Evolutionary conservation across 257 asterid species (phyloP), one percentile per base, ranked within the genome.

Genomic region (Scutellaria galericulata): DNA sequence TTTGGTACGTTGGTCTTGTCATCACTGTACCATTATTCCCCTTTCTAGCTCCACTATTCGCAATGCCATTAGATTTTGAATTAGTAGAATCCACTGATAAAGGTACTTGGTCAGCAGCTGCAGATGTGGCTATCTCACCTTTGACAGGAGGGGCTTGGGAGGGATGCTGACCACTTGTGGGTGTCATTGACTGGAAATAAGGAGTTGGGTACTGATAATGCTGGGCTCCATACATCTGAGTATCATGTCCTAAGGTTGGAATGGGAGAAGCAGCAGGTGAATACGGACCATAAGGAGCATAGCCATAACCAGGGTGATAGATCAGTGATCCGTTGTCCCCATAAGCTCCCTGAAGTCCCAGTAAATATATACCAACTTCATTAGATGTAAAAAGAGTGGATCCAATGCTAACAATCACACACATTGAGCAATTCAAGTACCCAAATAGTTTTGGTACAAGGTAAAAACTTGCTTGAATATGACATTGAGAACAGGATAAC

Each of bases 171-270:
- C 81, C 85, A 67, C 80, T 80, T 24, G 85, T 78, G 31, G 90
- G 86, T 44, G 86, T 31, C 76, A 74, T 2, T 5, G 96, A 79
- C 80, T 83, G 96, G 76, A 84, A 86, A 81, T 86, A 86, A 2
- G 94, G 83, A 22, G 81, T 39, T 1, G 91, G 91, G 72, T 89
- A 89, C 64, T 87, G 96, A 48, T 89, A 89, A 44, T 84, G 91
- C 77, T 89, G 96, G 13, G 92, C 83, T 18, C 96, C 90, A 77
- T 90, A 90, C 12, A 86, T 48, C 75, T 87, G 90, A 22, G 89
- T 88, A 81, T 89, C 96, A 64, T 84, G 94, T 57, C 90, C 96
- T 58, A 85, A 42, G 0, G 89, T 82, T 18, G 91, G 90, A 20
- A 82, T 87, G 9, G 91, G 88, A 4, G 90, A 74, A 52, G 85